Base-by-base conservation (phyloP, 495 filamentous ascomycete genomes). In the Glarea lozoyensis region DNA sequence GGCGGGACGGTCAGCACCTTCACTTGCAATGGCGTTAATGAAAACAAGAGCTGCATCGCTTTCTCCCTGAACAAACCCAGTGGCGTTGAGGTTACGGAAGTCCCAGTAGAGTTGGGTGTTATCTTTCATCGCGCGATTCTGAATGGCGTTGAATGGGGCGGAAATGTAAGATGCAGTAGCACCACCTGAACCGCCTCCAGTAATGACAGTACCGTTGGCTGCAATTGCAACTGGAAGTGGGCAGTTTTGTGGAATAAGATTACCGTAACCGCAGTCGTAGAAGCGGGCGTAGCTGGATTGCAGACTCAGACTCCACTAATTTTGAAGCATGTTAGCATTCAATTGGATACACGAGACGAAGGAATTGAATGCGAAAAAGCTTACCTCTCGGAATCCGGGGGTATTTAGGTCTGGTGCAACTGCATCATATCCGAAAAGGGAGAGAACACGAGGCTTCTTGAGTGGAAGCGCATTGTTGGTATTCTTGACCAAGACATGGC, bases 201-300 rank as follows among this genome's bases (percentile, higher is more conserved):
- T 86, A 22, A 81, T 89, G 17, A 94, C 69, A 6, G 88, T 94
- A 30, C 88, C 88, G n/a, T 36, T 79, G n/a, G n/a, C n/a, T n/a
- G n/a, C n/a, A n/a, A n/a, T n/a, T n/a, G n/a, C n/a, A n/a, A n/a
- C n/a, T n/a, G n/a, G n/a, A n/a, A n/a, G n/a, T n/a, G n/a, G n/a
- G n/a, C n/a, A n/a, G n/a, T n/a, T n/a, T n/a, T n/a, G n/a, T n/a
- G n/a, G n/a, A n/a, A n/a, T n/a, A n/a, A n/a, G n/a, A 37, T 81
- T 74, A 55, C 86, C 70, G 48, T 90, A 95, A 13, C 85, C 81
- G 20, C 84, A 78, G 62, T 98, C 86, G n/a, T n/a, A n/a, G n/a
- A n/a, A n/a, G n/a, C n/a, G n/a, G n/a, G n/a, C n/a, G n/a, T n/a
- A n/a, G n/a, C n/a, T n/a, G n/a, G n/a, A n/a, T n/a, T n/a, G n/a